phyloP scores from a whole-genome alignment of 2,329 filamentous ascomycete species.

The Verticillium nubilum region DNA sequence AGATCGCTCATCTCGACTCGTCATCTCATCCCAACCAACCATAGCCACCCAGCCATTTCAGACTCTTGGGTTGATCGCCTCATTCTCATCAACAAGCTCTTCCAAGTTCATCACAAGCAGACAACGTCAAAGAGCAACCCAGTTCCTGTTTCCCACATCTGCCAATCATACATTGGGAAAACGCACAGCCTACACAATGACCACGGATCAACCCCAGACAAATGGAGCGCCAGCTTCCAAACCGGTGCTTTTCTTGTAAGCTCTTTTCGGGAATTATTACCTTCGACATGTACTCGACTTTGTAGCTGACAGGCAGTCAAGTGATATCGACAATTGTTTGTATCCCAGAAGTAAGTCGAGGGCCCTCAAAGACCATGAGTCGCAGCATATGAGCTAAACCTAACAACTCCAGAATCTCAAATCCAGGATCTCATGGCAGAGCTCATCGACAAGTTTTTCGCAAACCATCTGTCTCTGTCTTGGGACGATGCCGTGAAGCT shows the following conservation, averaged over 20 bases:
- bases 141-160: neutral
- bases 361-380: neutral
- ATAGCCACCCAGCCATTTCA: neutral
- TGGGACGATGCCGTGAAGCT: conserved; percentile 77
- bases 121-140: neutral
- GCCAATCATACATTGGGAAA: neutral
- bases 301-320: conserved; percentile 28
- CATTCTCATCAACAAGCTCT: neutral
- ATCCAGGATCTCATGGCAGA: conserved; percentile 86
- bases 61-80: neutral
- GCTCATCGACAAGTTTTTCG: conserved; percentile 65
- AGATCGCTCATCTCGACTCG: neutral
- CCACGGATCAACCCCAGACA: conserved; percentile 13
- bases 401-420: conserved; percentile 50
- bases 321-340: conserved; percentile 98
- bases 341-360: conserved; percentile 71
- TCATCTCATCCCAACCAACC: neutral
- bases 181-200: neutral
- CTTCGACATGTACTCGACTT: neutral
- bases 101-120: neutral
- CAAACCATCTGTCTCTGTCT: conserved; percentile 66
- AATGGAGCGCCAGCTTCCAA: conserved; percentile 27
- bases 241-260: conserved; percentile 39
- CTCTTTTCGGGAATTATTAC: neutral
- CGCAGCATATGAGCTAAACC: conserved; percentile 2